phyloP scores from a whole-genome alignment of 1,284 basidiomycete species.

The Melanopsichium pennsylvanicum region DNA sequence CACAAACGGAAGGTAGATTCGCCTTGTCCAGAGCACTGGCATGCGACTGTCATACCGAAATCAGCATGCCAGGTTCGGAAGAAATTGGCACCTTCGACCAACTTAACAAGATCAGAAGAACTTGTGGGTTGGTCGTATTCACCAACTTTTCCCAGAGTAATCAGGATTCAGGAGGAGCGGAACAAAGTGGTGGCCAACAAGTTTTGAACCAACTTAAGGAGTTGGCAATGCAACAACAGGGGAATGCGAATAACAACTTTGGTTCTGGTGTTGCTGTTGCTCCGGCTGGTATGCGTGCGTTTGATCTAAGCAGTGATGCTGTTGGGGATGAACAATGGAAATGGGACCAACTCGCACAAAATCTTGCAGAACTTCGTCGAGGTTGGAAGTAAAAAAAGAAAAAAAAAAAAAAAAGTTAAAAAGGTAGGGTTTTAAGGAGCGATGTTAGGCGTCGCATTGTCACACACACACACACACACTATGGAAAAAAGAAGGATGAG shows the following conservation, averaged over 20 bases:
- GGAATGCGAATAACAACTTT: too few species aligned
- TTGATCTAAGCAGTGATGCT: constrained; percentile 4
- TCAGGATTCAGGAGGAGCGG: too few species aligned
- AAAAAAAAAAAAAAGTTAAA: too few species aligned
- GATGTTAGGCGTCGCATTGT: too few species aligned
- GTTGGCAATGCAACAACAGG: neutral
- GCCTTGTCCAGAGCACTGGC: constrained; percentile 33
- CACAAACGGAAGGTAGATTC: constrained; percentile 19
- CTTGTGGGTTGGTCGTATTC: constrained; percentile 23
- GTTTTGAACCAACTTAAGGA: constrained; percentile 10
- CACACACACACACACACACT: too few species aligned
- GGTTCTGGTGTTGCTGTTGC: too few species aligned
- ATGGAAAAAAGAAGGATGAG: too few species aligned
- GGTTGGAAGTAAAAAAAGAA: constrained; percentile 14
- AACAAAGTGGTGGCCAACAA: neutral
- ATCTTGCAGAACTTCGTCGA: constrained; percentile 1
- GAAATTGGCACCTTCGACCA: constrained; percentile 12
- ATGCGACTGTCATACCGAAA: constrained; percentile 43
- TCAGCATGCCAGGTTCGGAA: neutral
- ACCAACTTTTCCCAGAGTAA: neutral
- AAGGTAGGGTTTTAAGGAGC: too few species aligned
- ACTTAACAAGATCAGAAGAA: constrained; percentile 20
- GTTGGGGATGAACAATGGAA: too few species aligned
- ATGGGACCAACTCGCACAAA: constrained; percentile 6
- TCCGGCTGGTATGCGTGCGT: constrained; percentile 36